These are phyloP conservation scores for Dittrichia graveolens DNA, from an alignment of 129 eudicot genomes.

Conservation along the genomic window DNA sequence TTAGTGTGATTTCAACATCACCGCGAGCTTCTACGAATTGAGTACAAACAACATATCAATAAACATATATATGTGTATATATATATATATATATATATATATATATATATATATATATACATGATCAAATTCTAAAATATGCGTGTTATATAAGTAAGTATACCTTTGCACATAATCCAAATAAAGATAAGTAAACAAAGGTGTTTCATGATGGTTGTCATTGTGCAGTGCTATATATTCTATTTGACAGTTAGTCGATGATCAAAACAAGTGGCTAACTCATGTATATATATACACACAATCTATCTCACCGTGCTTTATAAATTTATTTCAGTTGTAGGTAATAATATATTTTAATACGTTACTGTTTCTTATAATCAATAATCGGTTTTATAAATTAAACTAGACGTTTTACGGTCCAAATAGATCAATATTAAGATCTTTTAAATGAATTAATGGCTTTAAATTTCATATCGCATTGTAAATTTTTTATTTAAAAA, in stretches of 20 bases:
- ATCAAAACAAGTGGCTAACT: background rate
- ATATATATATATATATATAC: too few relatives aligned
- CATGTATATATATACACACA: background rate
- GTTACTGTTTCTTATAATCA: background rate
- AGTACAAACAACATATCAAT: background rate
- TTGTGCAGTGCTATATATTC: background rate
- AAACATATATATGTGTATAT: too few relatives aligned
- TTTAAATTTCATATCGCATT: too few relatives aligned
- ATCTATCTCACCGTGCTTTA: too few relatives aligned
- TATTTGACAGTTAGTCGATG: background rate
- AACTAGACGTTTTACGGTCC: background rate
- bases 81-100: too few relatives aligned
- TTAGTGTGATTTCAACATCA: background rate
- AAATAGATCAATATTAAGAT: background rate
- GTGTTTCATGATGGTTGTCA: slow-evolving; percentile 13
- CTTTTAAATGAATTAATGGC: too few relatives aligned
- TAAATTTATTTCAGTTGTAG: too few relatives aligned
- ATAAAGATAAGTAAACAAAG: slow-evolving; percentile 18
- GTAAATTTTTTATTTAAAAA: too few relatives aligned
- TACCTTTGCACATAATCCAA: slow-evolving; percentile 18
- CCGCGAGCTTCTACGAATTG: background rate
- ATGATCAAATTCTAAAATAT: too few relatives aligned
- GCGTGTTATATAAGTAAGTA: background rate
- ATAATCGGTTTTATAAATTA: background rate
- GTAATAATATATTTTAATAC: background rate